A percentile compares a stretch with the other conserved stretches of the same genome.
Evolutionary conservation across 169 alveolate genomes (phyloP).

Genomic region (Cryptosporidium andersoni): DNA sequence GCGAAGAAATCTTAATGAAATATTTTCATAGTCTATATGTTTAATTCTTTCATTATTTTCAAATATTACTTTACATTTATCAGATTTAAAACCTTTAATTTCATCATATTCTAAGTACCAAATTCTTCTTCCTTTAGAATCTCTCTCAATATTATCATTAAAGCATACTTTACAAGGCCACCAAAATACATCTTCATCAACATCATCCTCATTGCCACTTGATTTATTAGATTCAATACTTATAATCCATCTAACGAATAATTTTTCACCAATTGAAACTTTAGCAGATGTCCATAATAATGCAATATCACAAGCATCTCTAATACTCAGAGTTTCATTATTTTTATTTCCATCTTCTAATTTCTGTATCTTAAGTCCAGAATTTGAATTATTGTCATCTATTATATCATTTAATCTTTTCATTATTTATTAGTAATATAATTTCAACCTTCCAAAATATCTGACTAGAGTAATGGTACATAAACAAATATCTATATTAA

Average conservation of each 20-base stretch:
- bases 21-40: conserved; percentile 24
- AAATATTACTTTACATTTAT: conserved; percentile 24
- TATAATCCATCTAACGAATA: conserved; percentile 54
- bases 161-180: conserved; percentile 43
- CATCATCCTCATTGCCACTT: neutral
- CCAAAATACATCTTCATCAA: conserved; percentile 32
- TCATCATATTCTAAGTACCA: conserved; percentile 47
- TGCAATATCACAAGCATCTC: conserved; percentile 64
- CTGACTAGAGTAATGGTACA: too few relatives aligned
- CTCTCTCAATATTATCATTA: conserved; percentile 23
- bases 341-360: too few relatives aligned
- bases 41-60: conserved; percentile 26
- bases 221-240: conserved; percentile 8
- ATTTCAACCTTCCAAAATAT: too few relatives aligned
- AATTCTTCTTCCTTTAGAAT: conserved; percentile 57
- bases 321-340: neutral
- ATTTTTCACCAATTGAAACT: conserved; percentile 23
- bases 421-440: neutral
- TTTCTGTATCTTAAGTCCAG: too few relatives aligned
- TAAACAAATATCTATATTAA: too few relatives aligned
- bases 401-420: neutral
- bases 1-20: conserved; percentile 18
- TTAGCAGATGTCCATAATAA: conserved; percentile 36
- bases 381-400: neutral
- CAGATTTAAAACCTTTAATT: conserved; percentile 46